A percentile compares a stretch with the other conserved stretches of the same genome.
phyloP scores from a whole-genome alignment of 495 filamentous ascomycete genomes.

The Tuber indicum region DNA sequence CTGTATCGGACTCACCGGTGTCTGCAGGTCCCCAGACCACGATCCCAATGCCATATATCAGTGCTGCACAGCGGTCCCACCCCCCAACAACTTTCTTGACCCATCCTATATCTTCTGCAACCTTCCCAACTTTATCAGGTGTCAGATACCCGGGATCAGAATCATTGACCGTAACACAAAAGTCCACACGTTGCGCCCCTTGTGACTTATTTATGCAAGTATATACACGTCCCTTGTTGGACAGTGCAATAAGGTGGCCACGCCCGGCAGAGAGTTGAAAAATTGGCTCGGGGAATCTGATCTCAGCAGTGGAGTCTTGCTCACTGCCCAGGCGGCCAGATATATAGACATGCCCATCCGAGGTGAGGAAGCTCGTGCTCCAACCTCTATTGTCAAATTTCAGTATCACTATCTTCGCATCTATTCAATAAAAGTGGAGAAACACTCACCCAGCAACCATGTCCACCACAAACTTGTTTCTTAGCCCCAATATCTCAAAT shows the following conservation, averaged over 20 bases:
- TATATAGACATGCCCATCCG: conserved; percentile 28
- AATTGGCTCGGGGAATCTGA: conserved; percentile 21
- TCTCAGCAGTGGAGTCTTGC: conserved; percentile 2
- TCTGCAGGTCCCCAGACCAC: conserved; percentile 21
- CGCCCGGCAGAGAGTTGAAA: conserved; percentile 36
- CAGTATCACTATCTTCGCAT: not conserved
- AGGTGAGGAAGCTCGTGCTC: conserved; percentile 37
- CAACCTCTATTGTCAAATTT: conserved; percentile 23
- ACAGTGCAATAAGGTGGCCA: conserved; percentile 34
- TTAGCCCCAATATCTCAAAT: conserved; percentile 24
- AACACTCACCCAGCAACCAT: conserved; percentile 25
- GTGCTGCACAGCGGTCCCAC: conserved; percentile 33
- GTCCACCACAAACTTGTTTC: conserved; percentile 31
- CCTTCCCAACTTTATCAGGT: conserved; percentile 9
- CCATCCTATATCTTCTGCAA: conserved; percentile 11
- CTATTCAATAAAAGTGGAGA: not conserved
- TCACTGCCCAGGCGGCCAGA: conserved; percentile 25
- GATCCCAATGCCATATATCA: conserved; percentile 32
- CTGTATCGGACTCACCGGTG: conserved; percentile 6
- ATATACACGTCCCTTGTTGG: conserved; percentile 30
- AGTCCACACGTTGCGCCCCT: conserved; percentile 17
- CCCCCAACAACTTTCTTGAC: conserved; percentile 37
- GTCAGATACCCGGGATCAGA: conserved; percentile 7
- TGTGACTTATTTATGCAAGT: conserved; percentile 17
- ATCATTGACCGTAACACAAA: conserved; percentile 2